These are phyloP conservation scores for Coriolopsis trogii DNA, from an alignment of 1,284 basidiomycete genomes.

Conservation along the genomic window DNA sequence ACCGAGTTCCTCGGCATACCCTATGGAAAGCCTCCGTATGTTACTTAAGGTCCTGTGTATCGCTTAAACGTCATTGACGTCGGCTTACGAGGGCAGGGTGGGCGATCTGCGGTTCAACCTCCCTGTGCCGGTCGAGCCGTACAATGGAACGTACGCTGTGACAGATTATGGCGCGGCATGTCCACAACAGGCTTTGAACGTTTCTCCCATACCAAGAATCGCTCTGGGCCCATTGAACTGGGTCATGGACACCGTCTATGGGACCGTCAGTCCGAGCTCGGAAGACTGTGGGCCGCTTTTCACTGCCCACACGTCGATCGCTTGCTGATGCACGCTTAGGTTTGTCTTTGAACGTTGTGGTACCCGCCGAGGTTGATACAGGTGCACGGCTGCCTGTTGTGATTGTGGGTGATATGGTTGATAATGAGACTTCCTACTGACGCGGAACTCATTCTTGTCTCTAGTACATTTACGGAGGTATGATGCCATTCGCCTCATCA, in stretches of 20 bases:
- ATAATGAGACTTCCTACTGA: neutral
- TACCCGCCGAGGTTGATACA: constrained; percentile 15
- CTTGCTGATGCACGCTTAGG: neutral
- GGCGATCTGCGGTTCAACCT: constrained; percentile 37
- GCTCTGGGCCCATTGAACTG: constrained; percentile 38
- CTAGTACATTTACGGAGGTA: constrained; percentile 61
- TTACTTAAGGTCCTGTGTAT: too few relatives aligned
- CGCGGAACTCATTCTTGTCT: neutral
- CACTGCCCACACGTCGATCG: neutral
- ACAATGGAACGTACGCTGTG: constrained; percentile 33
- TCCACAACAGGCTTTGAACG: constrained; percentile 36
- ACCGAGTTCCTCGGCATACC: constrained; percentile 33
- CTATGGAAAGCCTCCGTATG: constrained; percentile 32
- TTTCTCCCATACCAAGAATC: constrained; percentile 36
- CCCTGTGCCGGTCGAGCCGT: constrained; percentile 36
- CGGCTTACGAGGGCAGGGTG: neutral
- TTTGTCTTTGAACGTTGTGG: constrained; percentile 19
- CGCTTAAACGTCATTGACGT: neutral
- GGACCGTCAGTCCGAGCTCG: constrained; percentile 33
- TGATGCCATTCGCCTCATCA: too few relatives aligned
- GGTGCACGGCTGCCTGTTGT: constrained; percentile 17
- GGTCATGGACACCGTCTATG: constrained; percentile 40
- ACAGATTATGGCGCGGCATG: constrained; percentile 38
- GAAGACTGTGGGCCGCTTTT: constrained; percentile 53
- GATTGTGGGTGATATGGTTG: constrained; percentile 1